Evolutionary conservation across 2,329 filamentous ascomycete species (phyloP), one percentile per base, ranked within the genome.

Genomic region (Exserohilum turcica): DNA sequence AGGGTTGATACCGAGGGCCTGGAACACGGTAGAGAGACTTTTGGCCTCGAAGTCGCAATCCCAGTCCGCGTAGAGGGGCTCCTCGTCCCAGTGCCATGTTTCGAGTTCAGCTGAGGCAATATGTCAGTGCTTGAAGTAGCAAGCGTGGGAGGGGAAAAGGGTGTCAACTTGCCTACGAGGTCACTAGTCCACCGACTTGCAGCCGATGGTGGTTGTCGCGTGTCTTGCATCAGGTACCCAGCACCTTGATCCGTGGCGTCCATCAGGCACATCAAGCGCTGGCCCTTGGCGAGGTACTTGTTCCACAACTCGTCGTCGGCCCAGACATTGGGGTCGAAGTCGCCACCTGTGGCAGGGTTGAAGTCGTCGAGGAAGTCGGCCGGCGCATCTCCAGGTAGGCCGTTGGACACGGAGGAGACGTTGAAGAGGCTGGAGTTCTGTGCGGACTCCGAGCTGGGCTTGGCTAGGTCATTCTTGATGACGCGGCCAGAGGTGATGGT

Each of bases 121-220:
- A 27, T 2, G 5, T 52, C 12, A 31, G 43, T 47, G 31, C 18
- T 6, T n/a, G 18, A 7, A 15, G 27, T 24, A 8, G n/a, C n/a
- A n/a, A n/a, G n/a, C n/a, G n/a, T n/a, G n/a, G 7, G 4, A 15
- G 16, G 10, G 2, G 2, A n/a, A n/a, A n/a, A n/a, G n/a, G n/a
- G n/a, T n/a, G n/a, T n/a, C n/a, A n/a, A n/a, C 47, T 24, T 19
- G 56, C 58, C 12, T 24, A 27, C 45, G 7, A 65, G 47, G 16
- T 65, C 57, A 5, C 59, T 52, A 8, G 43, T 50, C 63, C 64
- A 68, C 3, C 2, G 31, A 31, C 61, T 67, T 3, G 50, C 45
- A 7, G 57, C 61, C 3, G 64, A 66, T 15, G 61, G 59, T 6
- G 61, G 63, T 2, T 32, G 42, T 3, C 57, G 39, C 0, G 35